phyloP scores from a whole-genome alignment of 768 basidiomycete genomes.

The Hortiboletus flavorubellus region DNA sequence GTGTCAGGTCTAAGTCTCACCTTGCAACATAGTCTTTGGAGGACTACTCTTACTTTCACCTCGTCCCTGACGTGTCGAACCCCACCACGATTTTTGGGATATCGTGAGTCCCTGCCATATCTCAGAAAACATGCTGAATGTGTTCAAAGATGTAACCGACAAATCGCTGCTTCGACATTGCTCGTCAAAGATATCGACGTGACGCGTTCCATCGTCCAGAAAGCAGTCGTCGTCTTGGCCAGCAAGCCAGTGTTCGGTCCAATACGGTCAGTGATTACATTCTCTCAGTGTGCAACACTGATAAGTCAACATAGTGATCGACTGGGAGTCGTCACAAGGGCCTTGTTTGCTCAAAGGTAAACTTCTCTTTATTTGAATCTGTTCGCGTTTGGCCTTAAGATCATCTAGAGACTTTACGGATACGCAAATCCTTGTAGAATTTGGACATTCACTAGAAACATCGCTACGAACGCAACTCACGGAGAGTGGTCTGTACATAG shows the following conservation, averaged over 20 bases:
- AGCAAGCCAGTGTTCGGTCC: constrained; percentile 91
- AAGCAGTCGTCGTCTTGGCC: constrained; percentile 93
- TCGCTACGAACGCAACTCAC: constrained; percentile 79
- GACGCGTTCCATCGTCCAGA: constrained; percentile 95
- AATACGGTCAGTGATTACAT: constrained; percentile 56
- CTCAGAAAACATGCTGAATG: neutral
- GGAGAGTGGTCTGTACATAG: constrained; percentile 94
- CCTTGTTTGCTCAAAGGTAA: constrained; percentile 82
- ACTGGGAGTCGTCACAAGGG: constrained; percentile 89
- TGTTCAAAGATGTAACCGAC: constrained; percentile 79
- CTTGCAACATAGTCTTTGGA: constrained; percentile 39
- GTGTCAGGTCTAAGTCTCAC: constrained; percentile 8
- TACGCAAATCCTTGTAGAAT: constrained; percentile 85
- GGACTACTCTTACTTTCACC: constrained; percentile 96
- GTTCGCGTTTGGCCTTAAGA: neutral
- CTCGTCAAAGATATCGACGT: constrained; percentile 80
- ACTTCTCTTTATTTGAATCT: neutral
- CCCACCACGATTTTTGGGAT: constrained; percentile 93
- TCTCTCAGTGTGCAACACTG: neutral
- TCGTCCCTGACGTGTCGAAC: constrained; percentile 67
- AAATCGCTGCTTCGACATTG: constrained; percentile 78
- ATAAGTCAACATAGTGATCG: constrained; percentile 63
- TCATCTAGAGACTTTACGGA: constrained; percentile 75
- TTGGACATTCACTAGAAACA: constrained; percentile 70
- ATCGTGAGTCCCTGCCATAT: constrained; percentile 48